phyloP scores from a whole-genome alignment of 768 basidiomycete species.

The Lactifluus hygrophoroides region DNA sequence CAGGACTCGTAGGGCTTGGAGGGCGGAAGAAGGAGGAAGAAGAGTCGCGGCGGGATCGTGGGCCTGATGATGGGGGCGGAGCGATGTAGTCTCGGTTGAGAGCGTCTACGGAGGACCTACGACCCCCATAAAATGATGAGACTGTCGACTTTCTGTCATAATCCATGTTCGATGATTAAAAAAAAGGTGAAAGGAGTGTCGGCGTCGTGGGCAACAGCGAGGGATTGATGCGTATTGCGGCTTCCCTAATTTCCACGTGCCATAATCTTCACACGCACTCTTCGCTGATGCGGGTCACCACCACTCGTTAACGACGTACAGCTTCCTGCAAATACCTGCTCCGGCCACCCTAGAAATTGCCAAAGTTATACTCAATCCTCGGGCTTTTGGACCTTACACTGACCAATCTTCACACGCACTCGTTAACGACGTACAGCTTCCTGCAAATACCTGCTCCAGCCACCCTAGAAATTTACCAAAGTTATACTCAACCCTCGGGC shows the following conservation, averaged over 20 bases:
- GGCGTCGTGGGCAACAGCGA: slow-evolving; percentile 2
- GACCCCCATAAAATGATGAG: slow-evolving; percentile 70
- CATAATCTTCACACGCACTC: background rate
- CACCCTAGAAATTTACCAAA: too few species aligned
- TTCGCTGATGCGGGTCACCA: too few species aligned
- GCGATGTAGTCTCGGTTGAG: slow-evolving; percentile 45
- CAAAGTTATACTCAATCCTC: too few species aligned
- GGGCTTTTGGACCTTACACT: too few species aligned
- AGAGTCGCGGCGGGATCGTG: slow-evolving; percentile 50
- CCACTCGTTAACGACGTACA: too few species aligned
- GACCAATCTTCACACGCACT: too few species aligned
- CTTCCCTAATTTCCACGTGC: background rate
- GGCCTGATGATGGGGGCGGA: slow-evolving; percentile 23
- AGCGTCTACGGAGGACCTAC: slow-evolving; percentile 52
- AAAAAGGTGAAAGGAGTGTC: slow-evolving; percentile 3
- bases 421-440: too few species aligned
- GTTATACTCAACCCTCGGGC: too few species aligned
- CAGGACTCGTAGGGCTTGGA: slow-evolving; percentile 28
- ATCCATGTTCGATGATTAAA: slow-evolving; percentile 41
- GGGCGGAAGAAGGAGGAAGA: slow-evolving; percentile 59
- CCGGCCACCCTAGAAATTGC: too few species aligned
- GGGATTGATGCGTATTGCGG: background rate
- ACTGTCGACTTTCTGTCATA: slow-evolving; percentile 70
- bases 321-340: too few species aligned
- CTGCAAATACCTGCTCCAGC: too few species aligned